A percentile compares a stretch with the other conserved stretches of the same genome.
Conservation (phyloP, 2,329 filamentous ascomycete species). For the Didymellaceae sp. region DNA sequence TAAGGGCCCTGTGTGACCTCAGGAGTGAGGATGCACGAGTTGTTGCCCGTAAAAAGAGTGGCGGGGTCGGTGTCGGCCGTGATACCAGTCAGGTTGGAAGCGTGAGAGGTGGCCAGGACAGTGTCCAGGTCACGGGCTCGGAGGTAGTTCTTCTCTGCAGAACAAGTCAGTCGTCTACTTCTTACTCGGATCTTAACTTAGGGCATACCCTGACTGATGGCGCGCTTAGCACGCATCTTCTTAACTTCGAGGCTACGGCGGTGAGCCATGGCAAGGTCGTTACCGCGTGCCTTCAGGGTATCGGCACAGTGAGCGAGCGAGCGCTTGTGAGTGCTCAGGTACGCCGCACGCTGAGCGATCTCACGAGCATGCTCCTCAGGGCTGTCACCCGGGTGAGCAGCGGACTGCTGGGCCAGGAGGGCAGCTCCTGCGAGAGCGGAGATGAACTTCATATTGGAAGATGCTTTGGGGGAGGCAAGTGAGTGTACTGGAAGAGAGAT, state of each 20-base stretch:
- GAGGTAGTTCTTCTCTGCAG: slow-evolving; percentile 35
- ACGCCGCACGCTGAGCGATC: slow-evolving; percentile 45
- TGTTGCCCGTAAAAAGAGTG: slow-evolving; percentile 42
- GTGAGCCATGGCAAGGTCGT: slow-evolving; percentile 51
- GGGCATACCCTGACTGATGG: slow-evolving; percentile 29
- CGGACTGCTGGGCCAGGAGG: slow-evolving; percentile 35
- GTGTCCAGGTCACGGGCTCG: slow-evolving; percentile 37
- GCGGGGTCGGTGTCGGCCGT: slow-evolving; percentile 35
- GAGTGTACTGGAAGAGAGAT: slow-evolving; percentile 5
- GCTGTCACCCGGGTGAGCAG: slow-evolving; percentile 50
- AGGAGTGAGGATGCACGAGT: slow-evolving; percentile 44
- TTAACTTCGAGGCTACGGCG: slow-evolving; percentile 52
- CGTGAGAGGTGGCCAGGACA: slow-evolving; percentile 38
- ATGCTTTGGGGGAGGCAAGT: slow-evolving; percentile 4
- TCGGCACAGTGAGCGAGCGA: slow-evolving; percentile 52
- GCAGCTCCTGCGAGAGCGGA: slow-evolving; percentile 34
- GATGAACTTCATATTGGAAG: slow-evolving; percentile 32
- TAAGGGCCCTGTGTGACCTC: slow-evolving; percentile 45
- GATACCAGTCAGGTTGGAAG: slow-evolving; percentile 39
- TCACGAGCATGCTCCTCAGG: slow-evolving; percentile 43
- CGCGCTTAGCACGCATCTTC: slow-evolving; percentile 49
- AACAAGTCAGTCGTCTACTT: slow-evolving; percentile 10
- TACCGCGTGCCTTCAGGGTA: slow-evolving; percentile 48
- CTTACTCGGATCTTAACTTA: neutral
- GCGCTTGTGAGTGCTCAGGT: slow-evolving; percentile 46